Base-by-base conservation (phyloP, 2,329 filamentous ascomycete species). In the Fusarium sp. region DNA sequence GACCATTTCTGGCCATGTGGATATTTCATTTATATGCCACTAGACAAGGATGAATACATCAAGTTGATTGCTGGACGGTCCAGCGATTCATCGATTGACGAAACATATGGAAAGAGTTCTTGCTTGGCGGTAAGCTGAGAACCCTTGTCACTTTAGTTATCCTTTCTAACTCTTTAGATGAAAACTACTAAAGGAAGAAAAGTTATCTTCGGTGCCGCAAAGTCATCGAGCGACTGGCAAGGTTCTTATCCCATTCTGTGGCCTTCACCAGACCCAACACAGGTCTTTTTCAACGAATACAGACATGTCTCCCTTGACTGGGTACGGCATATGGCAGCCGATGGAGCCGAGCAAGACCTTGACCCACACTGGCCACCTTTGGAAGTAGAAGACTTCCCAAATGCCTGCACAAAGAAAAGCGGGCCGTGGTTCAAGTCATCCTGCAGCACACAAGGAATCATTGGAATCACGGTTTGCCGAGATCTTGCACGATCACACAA, bases 11-110 rank as follows among this genome's bases (percentile, higher is more conserved):
- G 44, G 20, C 41, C 18, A 4, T 27, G 20, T 12, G 53, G 53
- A 6, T n/a, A 27, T 18, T 56, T 56, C 24, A 47, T 48, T 7
- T 37, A 56, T 3, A 56, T 56, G 53, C 53, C 53, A 22, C 30
- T 56, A 9, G 53, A 48, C 18, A 13, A 40, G 6, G 53, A 30
- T 6, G 53, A 56, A 34, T 56, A 22, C 42, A 25, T 22, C 18
- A 48, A 24, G 22, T 0, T 37, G 18, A 37, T 37, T 6, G 34
- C 34, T 3, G 34, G 34, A n/a, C 9, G 18, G 10, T 37, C 34
- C 18, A 37, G 34, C 34, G 34, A 37, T 18, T 37, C 34, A 10
- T 37, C 34, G 18, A 37, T 37, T 37, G 6, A 37, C 18, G 18
- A 6, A 11, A 12, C 34, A 11, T 10, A 6, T 7, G 22, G 3